Percentiles rank a stretch among this genome's conserved stretches.
Evolutionary conservation across 129 eudicot genomes (phyloP).

Genomic region (Flaveria linearis): DNA sequence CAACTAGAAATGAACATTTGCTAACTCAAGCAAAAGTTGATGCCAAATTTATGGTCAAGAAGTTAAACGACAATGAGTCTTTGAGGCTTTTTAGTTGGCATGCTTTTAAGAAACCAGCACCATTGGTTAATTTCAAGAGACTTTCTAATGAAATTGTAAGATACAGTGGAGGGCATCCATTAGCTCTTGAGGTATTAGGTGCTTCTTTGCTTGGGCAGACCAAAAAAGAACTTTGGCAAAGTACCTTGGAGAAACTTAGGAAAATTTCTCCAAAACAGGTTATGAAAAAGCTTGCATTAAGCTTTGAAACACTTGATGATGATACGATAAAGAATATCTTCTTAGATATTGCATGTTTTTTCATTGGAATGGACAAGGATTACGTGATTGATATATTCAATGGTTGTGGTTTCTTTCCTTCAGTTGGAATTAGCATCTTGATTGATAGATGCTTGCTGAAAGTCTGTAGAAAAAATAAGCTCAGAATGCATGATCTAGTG

Average conservation of each 20-base stretch:
- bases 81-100: constrained; percentile 33
- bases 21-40: constrained; percentile 13
- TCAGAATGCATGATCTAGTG: constrained; percentile 29
- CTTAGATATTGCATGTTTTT: constrained; percentile 30
- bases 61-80: constrained; percentile 9
- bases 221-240: constrained; percentile 27
- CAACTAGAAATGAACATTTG: constrained; percentile 23
- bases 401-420: constrained; percentile 22
- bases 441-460: constrained; percentile 27
- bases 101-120: constrained; percentile 22
- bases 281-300: constrained; percentile 19
- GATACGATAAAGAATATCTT: constrained; percentile 18
- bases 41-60: neutral
- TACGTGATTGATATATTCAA: constrained; percentile 21
- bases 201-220: constrained; percentile 22
- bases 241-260: constrained; percentile 2
- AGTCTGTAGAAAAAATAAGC: neutral
- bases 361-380: constrained; percentile 29
- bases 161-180: constrained; percentile 23
- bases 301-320: constrained; percentile 26
- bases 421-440: constrained; percentile 22
- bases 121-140: constrained; percentile 7
- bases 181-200: constrained; percentile 32
- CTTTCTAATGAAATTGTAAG: neutral
- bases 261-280: constrained; percentile 17